Evolutionary conservation across 371 early-diverging fungal species (phyloP), one percentile per base, ranked within the genome.

Genomic region (Dichotomocladium elegans): DNA sequence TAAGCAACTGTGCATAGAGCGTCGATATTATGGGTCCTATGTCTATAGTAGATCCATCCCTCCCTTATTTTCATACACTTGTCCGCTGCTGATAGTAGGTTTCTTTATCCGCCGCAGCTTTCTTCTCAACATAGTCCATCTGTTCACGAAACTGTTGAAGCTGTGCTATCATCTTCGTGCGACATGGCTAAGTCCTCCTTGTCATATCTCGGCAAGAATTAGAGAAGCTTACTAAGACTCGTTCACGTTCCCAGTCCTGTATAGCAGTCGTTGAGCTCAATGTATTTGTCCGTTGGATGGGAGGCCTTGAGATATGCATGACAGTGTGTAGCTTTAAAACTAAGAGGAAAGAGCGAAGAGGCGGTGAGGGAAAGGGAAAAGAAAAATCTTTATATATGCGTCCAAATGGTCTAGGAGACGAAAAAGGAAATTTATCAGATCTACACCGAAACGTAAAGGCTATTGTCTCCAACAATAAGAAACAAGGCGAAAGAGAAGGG

Each of bases 161-260:
- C 12, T 69, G 60, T 10, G 48, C 47, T 17, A 62, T 19, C 8
- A 60, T 45, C 70, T 69, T 29, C 15, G 19, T 25, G 25, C 17
- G 7, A 47, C 19, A 42, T 3, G 9, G 25, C 8, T 12, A 26
- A 10, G 37, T 53, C 19, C 14, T 43, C 40, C 15, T 44, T 44
- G 44, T 44, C 34, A 48, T 4, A 42, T 29, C 31, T 31, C 15
- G 30, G 19, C 21, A 15, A 29, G 7, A 31, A 40, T 19, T 5
- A 40, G 17, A n/a, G 14, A 17, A 11, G 28, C 5, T 55, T 65
- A 69, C 70, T 21, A 60, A 60, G 8, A 60, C 70, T 56, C 70
- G 54, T 44, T 69, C 70, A 0, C 65, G 55, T 52, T 69, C 70
- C 70, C 70, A 69, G 25, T 69, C 70, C 29, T 63, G 58, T 10